Base-by-base conservation (phyloP, 352 stramenopile genomes). In the Plasmopara halstedii region DNA sequence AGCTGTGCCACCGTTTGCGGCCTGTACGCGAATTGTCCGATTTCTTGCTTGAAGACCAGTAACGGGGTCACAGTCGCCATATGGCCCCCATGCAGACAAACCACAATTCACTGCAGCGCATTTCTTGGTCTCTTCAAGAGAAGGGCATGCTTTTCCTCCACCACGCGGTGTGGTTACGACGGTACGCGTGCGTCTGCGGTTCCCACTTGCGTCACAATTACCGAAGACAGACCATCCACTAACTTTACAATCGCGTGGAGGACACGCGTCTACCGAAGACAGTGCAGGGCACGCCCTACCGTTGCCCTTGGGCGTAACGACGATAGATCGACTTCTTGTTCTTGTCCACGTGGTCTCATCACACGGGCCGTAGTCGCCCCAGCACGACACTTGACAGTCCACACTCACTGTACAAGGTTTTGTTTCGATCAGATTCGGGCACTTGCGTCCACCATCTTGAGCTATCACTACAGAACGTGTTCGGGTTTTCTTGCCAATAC, bases 31-130 rank as follows among this genome's bases (percentile, higher is more conserved):
- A 18, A 87, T 40, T 0, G 48, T 68, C 17, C 76, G 65, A 10
- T 43, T 63, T 21, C 76, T 62, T 3, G 36, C 67, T 15, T 80
- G 66, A 3, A 53, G 27, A 35, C 57, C 51, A n/a, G 56, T 67
- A 2, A 44, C 35, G 3, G 42, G 2, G 32, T 76, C 57, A 32
- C 76, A 88, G 18, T 58, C 57, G 0, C 58, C 56, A 66, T 71
- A 88, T 0, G 62, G 26, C 0, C 44, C 58, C 75, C 75, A 88
- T 2, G 45, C 42, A 13, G 59, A 75, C 11, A 85, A 60, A 6
- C 67, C 68, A 31, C 75, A 88, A 43, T 81, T 65, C 10, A 84
- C 58, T 1, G 65, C 58, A 18, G 52, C 40, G 41, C 76, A 88
- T 5, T n/a, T 40, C 4, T 43, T 54, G 0, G 36, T 58, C 15